These are phyloP conservation scores for Aspergillus ibericus DNA, from an alignment of 2,329 filamentous ascomycete genomes.

Conservation along the genomic window DNA sequence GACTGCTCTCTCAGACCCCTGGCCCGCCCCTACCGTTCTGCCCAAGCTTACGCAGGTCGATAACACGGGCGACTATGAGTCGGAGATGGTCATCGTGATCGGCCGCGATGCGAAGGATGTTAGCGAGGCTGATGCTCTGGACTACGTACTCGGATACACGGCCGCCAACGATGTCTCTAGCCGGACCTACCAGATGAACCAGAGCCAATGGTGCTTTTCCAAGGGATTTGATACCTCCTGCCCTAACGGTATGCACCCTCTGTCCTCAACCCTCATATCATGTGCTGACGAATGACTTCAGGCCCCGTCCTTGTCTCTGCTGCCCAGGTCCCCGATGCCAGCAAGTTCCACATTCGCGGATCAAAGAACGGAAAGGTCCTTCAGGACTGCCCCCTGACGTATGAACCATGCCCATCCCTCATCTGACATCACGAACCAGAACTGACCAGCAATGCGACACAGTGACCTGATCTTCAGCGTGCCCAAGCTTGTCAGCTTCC, in stretches of 20 bases:
- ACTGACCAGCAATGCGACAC: constrained; percentile 11
- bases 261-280: background rate
- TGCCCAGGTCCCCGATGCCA: constrained; percentile 32
- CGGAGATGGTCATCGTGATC: constrained; percentile 60
- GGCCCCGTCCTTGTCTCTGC: constrained; percentile 53
- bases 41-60: constrained; percentile 56
- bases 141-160: constrained; percentile 65
- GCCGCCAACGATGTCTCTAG: constrained; percentile 64
- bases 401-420: constrained; percentile 13
- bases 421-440: background rate
- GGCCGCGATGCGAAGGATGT: constrained; percentile 56
- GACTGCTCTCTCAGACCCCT: constrained; percentile 57
- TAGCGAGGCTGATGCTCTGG: constrained; percentile 55
- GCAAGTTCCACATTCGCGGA: constrained; percentile 36
- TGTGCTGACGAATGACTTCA: constrained; percentile 7
- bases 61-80: constrained; percentile 60
- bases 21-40: constrained; percentile 51
- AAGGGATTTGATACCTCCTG: constrained; percentile 61
- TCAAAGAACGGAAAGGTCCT: constrained; percentile 53
- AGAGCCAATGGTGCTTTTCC: constrained; percentile 59
- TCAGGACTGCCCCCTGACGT: constrained; percentile 50
- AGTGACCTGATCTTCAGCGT: constrained; percentile 59
- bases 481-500: constrained; percentile 43
- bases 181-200: constrained; percentile 56
- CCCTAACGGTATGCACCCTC: constrained; percentile 46